phyloP scores from a whole-genome alignment of 2,329 filamentous ascomycete species.

The Biscogniauxia mediterranea region DNA sequence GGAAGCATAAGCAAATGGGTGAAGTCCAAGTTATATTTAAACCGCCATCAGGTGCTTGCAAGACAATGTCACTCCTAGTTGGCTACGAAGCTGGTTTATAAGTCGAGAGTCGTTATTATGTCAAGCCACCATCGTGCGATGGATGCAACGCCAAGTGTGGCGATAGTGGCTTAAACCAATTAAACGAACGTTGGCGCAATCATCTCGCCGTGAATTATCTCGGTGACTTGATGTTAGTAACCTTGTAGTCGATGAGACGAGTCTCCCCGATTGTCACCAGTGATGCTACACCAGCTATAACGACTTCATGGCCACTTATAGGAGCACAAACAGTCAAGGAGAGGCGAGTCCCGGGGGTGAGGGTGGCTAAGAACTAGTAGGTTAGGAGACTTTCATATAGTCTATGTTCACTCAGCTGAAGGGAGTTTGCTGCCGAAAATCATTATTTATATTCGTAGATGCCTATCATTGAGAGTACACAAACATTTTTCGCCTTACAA shows the following conservation, averaged over 20 bases:
- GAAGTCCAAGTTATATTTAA: background rate
- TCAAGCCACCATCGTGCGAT: background rate
- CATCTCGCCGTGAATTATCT: background rate
- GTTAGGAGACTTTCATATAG: background rate
- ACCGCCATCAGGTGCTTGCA: background rate
- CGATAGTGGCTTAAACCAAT: background rate
- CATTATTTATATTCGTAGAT: too few species aligned
- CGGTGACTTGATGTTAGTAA: background rate
- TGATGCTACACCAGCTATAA: background rate
- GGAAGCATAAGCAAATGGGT: background rate
- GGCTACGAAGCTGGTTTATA: background rate
- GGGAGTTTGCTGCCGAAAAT: too few species aligned
- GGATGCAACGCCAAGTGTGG: background rate
- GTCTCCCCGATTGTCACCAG: background rate
- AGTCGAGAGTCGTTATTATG: background rate
- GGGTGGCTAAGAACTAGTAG: background rate
- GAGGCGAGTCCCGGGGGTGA: background rate
- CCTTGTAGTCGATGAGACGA: background rate
- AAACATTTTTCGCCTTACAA: too few species aligned
- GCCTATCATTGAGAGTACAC: too few species aligned
- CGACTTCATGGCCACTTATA: background rate
- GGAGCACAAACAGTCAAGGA: background rate
- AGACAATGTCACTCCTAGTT: background rate
- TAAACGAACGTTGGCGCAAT: background rate
- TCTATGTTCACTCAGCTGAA: too few species aligned